A percentile compares a stretch with the other conserved stretches of the same genome.
Evolutionary conservation across 805 yeast species (phyloP).

Genomic region (Starmerella bacillaris): DNA sequence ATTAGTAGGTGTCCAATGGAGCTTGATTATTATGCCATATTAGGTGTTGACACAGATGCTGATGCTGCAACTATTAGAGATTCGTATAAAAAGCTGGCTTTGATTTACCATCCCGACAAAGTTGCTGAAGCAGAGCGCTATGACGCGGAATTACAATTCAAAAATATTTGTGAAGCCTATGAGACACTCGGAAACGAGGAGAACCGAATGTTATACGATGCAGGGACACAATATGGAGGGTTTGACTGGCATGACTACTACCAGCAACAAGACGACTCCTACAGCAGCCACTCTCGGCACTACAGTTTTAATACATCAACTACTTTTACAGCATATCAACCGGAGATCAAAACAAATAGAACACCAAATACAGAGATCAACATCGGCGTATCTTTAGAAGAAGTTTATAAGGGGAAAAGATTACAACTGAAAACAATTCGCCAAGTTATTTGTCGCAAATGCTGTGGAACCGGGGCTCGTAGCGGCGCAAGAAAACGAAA

Average conservation of each 20-base stretch:
- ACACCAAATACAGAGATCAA: slow-evolving; percentile 56
- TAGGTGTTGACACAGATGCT: slow-evolving; percentile 54
- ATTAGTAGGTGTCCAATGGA: no score
- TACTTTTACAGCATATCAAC: slow-evolving; percentile 16
- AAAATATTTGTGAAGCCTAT: slow-evolving; percentile 72
- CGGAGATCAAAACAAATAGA: slow-evolving; percentile 18
- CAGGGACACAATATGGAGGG: slow-evolving; percentile 20
- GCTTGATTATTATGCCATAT: slow-evolving; percentile 36
- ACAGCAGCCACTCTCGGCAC: slow-evolving; percentile 3
- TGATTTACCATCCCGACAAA: slow-evolving; percentile 79
- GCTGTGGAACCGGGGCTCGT: slow-evolving; percentile 64
- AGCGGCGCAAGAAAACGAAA: slow-evolving; percentile 34
- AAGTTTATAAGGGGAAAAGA: slow-evolving; percentile 75
- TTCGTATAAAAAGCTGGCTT: slow-evolving; percentile 73
- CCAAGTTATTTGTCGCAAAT: slow-evolving; percentile 49
- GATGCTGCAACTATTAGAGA: slow-evolving; percentile 54
- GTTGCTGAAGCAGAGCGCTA: slow-evolving; percentile 48
- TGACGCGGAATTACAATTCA: slow-evolving; percentile 60
- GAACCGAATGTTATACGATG: slow-evolving; percentile 22
- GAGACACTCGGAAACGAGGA: slow-evolving; percentile 55
- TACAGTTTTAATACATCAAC: slow-evolving; percentile 2
- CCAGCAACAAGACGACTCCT: slow-evolving; percentile 6
- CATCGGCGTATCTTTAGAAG: slow-evolving; percentile 52
- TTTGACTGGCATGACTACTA: slow-evolving; percentile 25
- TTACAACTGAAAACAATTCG: slow-evolving; percentile 57